Evolutionary conservation across 1,284 basidiomycete species (phyloP).

Genomic region (Trichosporon ovoides): DNA sequence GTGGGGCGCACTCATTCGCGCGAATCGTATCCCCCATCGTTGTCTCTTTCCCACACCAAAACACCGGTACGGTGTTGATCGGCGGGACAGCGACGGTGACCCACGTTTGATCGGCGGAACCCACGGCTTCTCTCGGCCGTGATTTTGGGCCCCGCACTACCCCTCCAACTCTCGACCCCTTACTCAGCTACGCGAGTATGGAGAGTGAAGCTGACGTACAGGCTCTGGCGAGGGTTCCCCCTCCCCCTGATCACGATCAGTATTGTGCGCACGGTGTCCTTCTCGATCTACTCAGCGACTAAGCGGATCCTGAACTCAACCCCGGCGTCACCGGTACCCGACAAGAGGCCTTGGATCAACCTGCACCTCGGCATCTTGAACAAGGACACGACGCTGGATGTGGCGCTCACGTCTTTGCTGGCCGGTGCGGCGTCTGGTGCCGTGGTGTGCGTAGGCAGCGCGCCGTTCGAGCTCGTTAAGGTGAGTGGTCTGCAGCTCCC

Average conservation of each 20-base stretch:
- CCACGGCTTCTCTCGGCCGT: not conserved
- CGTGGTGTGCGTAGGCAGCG: slow-evolving; percentile 54
- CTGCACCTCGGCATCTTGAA: slow-evolving; percentile 35
- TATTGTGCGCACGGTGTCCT: slow-evolving; percentile 83
- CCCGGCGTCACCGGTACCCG: slow-evolving; percentile 21
- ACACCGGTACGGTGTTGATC: no score
- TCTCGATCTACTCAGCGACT: slow-evolving; percentile 87
- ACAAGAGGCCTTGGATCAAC: slow-evolving; percentile 32
- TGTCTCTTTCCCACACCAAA: no score
- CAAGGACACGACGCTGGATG: slow-evolving; percentile 56
- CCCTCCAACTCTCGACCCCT: no score
- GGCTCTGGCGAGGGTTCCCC: slow-evolving; percentile 42
- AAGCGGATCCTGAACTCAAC: slow-evolving; percentile 67
- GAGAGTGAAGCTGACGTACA: slow-evolving; percentile 16
- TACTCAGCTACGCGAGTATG: no score
- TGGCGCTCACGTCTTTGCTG: slow-evolving; percentile 56
- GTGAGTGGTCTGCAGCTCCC: slow-evolving; percentile 50
- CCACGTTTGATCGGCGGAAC: not conserved
- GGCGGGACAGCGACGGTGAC: no score
- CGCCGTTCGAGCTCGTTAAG: slow-evolving; percentile 94
- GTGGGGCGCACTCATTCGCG: not conserved
- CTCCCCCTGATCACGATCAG: slow-evolving; percentile 95
- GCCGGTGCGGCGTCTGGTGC: slow-evolving; percentile 47
- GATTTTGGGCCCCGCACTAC: not conserved
- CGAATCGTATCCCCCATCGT: not conserved